Evolutionary conservation across 306 rosid genomes (phyloP).

Genomic region (Dalbergia cochinchinensis): DNA sequence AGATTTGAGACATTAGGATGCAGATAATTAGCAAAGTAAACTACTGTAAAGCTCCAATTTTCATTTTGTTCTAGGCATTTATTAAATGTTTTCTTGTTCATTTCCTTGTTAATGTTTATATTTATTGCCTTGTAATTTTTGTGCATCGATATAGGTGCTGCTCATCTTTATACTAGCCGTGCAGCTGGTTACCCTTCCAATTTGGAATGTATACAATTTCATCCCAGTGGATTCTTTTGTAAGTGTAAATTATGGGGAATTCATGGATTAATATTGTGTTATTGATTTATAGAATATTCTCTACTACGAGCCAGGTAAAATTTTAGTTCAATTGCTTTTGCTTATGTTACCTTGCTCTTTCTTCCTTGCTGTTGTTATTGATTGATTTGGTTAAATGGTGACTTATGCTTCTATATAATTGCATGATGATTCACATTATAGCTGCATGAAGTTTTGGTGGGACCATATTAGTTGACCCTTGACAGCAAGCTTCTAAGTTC

Average conservation of each 20-base stretch:
- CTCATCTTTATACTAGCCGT: background rate
- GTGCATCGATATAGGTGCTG: background rate
- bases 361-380: background rate
- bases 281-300: background rate
- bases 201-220: background rate
- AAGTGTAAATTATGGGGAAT: background rate
- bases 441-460: background rate
- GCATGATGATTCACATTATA: background rate
- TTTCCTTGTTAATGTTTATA: conserved; percentile 18
- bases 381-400: background rate
- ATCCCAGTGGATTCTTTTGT: background rate
- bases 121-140: background rate
- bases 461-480: background rate
- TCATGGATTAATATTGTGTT: background rate
- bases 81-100: background rate
- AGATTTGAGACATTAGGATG: conserved; percentile 25
- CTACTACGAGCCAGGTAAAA: background rate
- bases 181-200: conserved; percentile 1
- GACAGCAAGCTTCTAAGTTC: no score
- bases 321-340: background rate
- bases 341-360: background rate
- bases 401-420: background rate
- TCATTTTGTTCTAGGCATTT: conserved; percentile 29
- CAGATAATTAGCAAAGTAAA: conserved; percentile 37
- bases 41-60: conserved; percentile 32